Conservation (phyloP, 306 rosid species). For the Vachellia pachyceras region DNA sequence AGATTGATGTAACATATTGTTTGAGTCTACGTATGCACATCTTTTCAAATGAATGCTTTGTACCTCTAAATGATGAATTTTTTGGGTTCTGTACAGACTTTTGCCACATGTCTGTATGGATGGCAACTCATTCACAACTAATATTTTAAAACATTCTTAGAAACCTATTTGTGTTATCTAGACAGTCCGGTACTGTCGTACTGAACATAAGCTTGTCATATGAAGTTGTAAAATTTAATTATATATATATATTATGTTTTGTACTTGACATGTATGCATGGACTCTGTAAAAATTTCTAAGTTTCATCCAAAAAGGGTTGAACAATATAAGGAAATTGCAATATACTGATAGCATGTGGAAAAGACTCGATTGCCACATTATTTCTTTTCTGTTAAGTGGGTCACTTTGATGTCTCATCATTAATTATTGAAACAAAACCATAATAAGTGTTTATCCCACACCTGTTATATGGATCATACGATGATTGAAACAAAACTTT, state of each 20-base stretch:
- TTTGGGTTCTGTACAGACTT: not conserved
- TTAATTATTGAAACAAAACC: no score
- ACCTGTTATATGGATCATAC: no score
- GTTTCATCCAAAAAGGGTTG: no score
- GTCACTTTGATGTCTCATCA: not conserved
- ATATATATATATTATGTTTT: no score
- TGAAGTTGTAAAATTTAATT: not conserved
- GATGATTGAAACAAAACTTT: slow-evolving; percentile 31
- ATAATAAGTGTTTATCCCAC: no score
- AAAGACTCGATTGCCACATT: not conserved
- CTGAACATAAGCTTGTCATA: not conserved
- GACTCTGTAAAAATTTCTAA: not conserved
- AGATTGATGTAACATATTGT: not conserved
- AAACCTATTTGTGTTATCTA: not conserved
- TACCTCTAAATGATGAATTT: not conserved
- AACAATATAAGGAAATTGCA: not conserved
- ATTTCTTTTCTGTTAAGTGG: not conserved
- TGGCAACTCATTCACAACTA: not conserved
- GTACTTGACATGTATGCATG: not conserved
- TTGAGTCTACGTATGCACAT: not conserved
- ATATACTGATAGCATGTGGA: not conserved
- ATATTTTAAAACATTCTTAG: not conserved
- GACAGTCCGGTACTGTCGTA: not conserved
- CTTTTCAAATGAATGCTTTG: not conserved
- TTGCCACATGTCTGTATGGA: not conserved